Base-by-base conservation (phyloP, 768 basidiomycete genomes). In the Tricholoma sp. region DNA sequence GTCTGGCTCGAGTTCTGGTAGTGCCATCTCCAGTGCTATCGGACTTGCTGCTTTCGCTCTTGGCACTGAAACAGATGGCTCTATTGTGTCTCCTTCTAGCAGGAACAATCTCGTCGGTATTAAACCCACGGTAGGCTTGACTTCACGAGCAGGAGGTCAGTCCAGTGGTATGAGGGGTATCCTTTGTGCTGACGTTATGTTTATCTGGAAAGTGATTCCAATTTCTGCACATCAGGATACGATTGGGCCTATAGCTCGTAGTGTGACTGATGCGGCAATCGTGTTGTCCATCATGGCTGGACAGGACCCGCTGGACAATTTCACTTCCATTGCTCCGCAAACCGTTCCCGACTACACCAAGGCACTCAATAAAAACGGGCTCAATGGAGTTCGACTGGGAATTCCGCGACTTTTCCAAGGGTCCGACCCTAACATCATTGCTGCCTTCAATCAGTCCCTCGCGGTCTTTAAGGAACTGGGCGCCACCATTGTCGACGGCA, bases 1-100 rank as follows among this genome's bases (percentile, higher is more conserved):
- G 2, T 82, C 79, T 57, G 82, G 83, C 1, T 83, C 80, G 1
- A 83, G 81, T 0, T 78, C 81, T 6, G 85, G 85, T 2, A 82
- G 81, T 17, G 84, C 75, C 3, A 72, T 83, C 28, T 73, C 78
- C 20, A 70, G 78, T 3, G 78, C 80, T 1, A 82, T 81, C 48
- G 81, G 82, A 13, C 69, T 83, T 13, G 67, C 72, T n/a, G 68
- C 79, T 12, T 78, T 79, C 2, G 67, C 76, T 0, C 68, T 82
- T 1, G 80, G 77, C 8, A 74, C 79, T 2, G 80, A 82, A 54
- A 81, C 81, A 0, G 76, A 79, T 56, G 80, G 83, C 7, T 81
- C 81, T 53, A 82, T 83, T 24, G 78, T 73, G 3, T 82, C 76
- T 57, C 84, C 82, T 20, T 66, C 78, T 0, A 74, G 72, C 59